A percentile compares a stretch with the other conserved stretches of the same genome.
These are phyloP conservation scores for Pleurotus ostreatus DNA, from an alignment of 768 basidiomycete genomes.

Conservation along the genomic window DNA sequence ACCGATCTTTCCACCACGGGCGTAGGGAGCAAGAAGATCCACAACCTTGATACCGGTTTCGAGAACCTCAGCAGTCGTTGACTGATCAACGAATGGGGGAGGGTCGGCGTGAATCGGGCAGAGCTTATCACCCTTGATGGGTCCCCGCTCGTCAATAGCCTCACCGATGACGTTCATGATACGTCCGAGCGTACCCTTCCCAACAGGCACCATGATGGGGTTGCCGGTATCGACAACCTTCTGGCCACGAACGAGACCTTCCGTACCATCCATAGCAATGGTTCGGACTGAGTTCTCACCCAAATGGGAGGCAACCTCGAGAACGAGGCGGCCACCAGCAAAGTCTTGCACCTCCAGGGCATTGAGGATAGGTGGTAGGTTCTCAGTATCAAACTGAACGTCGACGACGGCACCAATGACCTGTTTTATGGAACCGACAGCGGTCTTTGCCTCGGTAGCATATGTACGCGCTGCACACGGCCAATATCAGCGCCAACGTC, in stretches of 20 bases:
- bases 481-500: constrained; percentile 7
- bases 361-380: constrained; percentile 96
- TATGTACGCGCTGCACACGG: constrained; percentile 65
- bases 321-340: constrained; percentile 93
- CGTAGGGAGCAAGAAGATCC: constrained; percentile 98
- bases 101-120: constrained; percentile 96
- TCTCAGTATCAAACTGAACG: constrained; percentile 94
- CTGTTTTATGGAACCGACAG: constrained; percentile 85
- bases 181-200: constrained; percentile 89
- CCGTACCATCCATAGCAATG: constrained; percentile 99
- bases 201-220: constrained; percentile 96
- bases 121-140: constrained; percentile 92
- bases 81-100: constrained; percentile 96
- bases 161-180: constrained; percentile 99
- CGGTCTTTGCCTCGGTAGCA: constrained; percentile 81
- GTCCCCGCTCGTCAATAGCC: constrained; percentile 99
- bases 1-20: constrained; percentile 99
- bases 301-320: constrained; percentile 97
- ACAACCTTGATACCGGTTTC: constrained; percentile 99
- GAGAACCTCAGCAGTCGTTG: constrained; percentile 96
- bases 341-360: constrained; percentile 97
- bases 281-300: constrained; percentile 99
- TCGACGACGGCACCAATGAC: constrained; percentile 99
- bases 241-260: constrained; percentile 99
- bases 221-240: constrained; percentile 95